Percentiles rank a stretch among this genome's conserved stretches.
phyloP scores from a whole-genome alignment of 148 eudicot species.

The Camellia lanceoleosa region DNA sequence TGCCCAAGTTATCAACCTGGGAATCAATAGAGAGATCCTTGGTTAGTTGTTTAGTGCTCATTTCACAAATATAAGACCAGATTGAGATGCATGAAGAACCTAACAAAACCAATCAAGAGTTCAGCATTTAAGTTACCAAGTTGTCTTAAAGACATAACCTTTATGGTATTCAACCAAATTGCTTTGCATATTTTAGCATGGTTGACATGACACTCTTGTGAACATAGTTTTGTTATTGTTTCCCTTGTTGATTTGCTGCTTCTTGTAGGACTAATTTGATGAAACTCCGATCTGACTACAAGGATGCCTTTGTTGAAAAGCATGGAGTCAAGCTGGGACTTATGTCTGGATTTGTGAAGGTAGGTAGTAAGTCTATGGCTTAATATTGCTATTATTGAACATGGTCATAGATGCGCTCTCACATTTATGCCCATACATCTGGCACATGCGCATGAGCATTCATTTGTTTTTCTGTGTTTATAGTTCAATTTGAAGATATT shows the following conservation, averaged over 20 bases:
- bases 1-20: background rate
- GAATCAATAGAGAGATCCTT: background rate
- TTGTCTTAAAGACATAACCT: slow-evolving; percentile 4
- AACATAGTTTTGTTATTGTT: slow-evolving; percentile 3
- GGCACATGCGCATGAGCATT: background rate
- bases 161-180: background rate
- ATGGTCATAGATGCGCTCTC: background rate
- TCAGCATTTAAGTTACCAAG: background rate
- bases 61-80: background rate
- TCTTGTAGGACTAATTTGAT: slow-evolving; percentile 84
- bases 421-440: background rate
- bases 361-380: slow-evolving; percentile 21
- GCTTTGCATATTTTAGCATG: background rate
- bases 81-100: slow-evolving; percentile 10
- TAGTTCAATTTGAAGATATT: slow-evolving; percentile 11
- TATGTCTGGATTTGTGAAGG: slow-evolving; percentile 97
- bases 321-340: slow-evolving; percentile 97
- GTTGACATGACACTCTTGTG: background rate
- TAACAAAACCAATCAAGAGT: background rate
- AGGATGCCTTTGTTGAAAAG: slow-evolving; percentile 90
- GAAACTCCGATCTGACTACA: slow-evolving; percentile 98
- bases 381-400: slow-evolving; percentile 1
- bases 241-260: background rate
- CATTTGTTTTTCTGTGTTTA: background rate
- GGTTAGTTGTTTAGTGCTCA: background rate